Evolutionary conservation across 176 grass and related monocot species (phyloP).

Genomic region (Rhynchospora tenuis): DNA sequence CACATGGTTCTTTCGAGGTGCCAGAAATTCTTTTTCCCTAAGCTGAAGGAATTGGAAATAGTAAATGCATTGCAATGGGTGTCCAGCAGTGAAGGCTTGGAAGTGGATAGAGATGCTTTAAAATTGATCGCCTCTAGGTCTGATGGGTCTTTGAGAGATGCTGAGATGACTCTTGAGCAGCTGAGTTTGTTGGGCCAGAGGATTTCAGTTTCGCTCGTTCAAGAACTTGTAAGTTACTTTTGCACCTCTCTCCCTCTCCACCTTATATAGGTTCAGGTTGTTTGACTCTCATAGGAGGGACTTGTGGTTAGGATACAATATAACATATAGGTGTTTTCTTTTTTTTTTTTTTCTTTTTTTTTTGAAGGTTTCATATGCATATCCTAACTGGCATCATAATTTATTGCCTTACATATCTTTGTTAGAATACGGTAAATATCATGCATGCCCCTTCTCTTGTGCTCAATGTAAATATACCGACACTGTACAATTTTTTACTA

Average conservation of each 20-base stretch:
- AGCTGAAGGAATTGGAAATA: conserved; percentile 81
- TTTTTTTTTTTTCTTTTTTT: neutral
- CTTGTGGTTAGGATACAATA: neutral
- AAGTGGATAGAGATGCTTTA: conserved; percentile 83
- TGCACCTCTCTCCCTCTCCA: conserved; percentile 8
- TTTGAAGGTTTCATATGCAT: neutral
- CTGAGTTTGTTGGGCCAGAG: conserved; percentile 83
- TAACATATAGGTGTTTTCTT: neutral
- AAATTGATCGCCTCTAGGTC: conserved; percentile 92
- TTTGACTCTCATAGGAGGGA: conserved; percentile 3
- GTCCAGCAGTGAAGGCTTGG: conserved; percentile 75
- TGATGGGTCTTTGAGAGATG: conserved; percentile 91
- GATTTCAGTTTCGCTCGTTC: conserved; percentile 82
- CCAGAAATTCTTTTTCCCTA: conserved; percentile 93
- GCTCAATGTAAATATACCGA: neutral
- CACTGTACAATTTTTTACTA: neutral
- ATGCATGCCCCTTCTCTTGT: neutral
- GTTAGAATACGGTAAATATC: neutral
- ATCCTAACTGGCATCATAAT: neutral
- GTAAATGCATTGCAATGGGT: conserved; percentile 82
- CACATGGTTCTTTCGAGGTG: conserved; percentile 87
- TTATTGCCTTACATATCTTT: conserved; percentile 2
- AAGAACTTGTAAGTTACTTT: conserved; percentile 84
- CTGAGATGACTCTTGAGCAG: conserved; percentile 93
- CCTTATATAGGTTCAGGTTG: neutral